A percentile compares a stretch with the other conserved stretches of the same genome.
Conservation (phyloP, 2,329 filamentous ascomycete genomes). For the Penicillium polonicum region DNA sequence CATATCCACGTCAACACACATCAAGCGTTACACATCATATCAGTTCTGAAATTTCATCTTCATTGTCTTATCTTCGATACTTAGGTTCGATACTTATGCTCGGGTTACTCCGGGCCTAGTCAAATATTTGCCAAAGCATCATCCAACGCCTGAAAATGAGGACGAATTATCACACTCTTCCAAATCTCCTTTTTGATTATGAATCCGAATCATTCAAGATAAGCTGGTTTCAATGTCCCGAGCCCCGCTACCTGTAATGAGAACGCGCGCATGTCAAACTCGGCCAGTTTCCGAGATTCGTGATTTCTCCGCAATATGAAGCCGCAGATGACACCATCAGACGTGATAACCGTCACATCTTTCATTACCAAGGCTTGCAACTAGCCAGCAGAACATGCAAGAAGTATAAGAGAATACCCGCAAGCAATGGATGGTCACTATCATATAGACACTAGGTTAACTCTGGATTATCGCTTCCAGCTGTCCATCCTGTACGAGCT, state of each 20-base stretch:
- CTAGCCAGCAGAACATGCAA: neutral
- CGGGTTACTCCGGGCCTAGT: neutral
- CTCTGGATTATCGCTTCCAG: neutral
- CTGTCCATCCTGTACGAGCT: neutral
- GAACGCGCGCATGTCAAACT: neutral
- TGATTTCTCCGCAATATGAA: neutral
- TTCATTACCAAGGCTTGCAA: neutral
- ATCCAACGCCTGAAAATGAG: neutral
- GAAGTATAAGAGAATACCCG: neutral
- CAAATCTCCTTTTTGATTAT: neutral
- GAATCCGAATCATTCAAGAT: neutral
- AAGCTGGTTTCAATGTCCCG: neutral
- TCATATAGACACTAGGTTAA: neutral
- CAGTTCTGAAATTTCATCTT: neutral
- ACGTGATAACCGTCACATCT: slow-evolving; percentile 8
- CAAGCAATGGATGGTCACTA: neutral
- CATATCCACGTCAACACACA: slow-evolving; percentile 1
- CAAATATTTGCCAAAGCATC: neutral
- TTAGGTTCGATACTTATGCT: neutral
- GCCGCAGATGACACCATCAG: slow-evolving; percentile 6
- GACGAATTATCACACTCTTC: neutral
- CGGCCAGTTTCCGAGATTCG: neutral
- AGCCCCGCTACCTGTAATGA: too few relatives aligned
- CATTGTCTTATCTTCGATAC: neutral
- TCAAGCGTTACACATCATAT: slow-evolving; percentile 3